Conservation (phyloP, 345 rosid species). For the Pistacia vera region DNA sequence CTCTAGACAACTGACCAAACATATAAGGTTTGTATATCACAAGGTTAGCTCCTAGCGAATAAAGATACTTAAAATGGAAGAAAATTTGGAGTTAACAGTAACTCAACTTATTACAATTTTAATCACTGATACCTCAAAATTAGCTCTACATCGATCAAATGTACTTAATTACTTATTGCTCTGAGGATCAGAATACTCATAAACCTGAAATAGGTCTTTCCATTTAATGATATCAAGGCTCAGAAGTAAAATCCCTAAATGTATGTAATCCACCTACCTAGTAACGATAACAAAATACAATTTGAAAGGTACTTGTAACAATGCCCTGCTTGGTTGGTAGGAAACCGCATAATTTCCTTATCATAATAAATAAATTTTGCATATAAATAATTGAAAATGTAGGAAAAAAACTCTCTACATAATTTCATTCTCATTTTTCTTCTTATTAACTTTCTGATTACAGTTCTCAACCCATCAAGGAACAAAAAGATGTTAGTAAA, state of each 20-base stretch:
- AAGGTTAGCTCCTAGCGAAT: too few relatives aligned
- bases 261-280: neutral
- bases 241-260: neutral
- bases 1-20: too few relatives aligned
- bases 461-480: too few relatives aligned
- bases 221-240: neutral
- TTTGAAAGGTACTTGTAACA: neutral
- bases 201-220: neutral
- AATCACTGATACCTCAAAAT: neutral
- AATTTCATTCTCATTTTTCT: too few relatives aligned
- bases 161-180: neutral
- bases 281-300: conserved; percentile 5
- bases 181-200: neutral
- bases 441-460: too few relatives aligned
- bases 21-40: too few relatives aligned
- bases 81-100: too few relatives aligned
- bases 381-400: neutral
- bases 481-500: too few relatives aligned
- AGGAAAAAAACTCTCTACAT: neutral
- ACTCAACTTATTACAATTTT: too few relatives aligned
- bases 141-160: neutral
- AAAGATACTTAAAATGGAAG: too few relatives aligned
- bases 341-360: neutral
- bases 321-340: neutral
- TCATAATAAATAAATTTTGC: neutral